Conservation (phyloP, 2,329 filamentous ascomycete genomes). For the Incumbomyces lentus region DNA sequence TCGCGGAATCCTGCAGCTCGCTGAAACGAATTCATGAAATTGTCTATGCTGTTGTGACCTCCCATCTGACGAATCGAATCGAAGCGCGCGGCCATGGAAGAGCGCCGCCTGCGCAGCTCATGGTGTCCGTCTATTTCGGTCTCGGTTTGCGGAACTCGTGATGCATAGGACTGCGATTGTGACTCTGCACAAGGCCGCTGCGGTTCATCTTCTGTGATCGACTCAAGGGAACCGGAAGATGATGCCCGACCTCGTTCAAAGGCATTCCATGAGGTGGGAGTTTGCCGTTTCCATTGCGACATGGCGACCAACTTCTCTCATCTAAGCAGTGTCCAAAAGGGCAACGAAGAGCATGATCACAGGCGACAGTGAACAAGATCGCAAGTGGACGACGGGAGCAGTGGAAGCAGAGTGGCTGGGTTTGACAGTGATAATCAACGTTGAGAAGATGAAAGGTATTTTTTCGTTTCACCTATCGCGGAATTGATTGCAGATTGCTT, state of each 20-base stretch:
- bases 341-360: too few species aligned
- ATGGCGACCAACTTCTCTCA: conserved; percentile 6
- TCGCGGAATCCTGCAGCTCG: conserved; percentile 81
- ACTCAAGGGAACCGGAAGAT: conserved; percentile 22
- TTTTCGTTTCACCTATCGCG: too few species aligned
- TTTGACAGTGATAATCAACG: too few species aligned
- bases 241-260: conserved; percentile 24
- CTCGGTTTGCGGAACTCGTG: background rate
- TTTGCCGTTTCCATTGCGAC: conserved; percentile 14
- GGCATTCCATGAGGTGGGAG: conserved; percentile 22
- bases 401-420: too few species aligned
- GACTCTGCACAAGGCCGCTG: conserved; percentile 8
- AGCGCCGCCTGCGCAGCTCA: conserved; percentile 21
- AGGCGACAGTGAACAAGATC: too few species aligned
- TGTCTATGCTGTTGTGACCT: conserved; percentile 86
- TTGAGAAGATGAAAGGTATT: too few species aligned
- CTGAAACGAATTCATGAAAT: conserved; percentile 86
- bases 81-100: conserved; percentile 39
- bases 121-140: conserved; percentile 9
- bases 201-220: conserved; percentile 21
- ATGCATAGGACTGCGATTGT: background rate
- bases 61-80: conserved; percentile 55
- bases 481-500: too few species aligned
- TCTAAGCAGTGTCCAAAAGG: too few species aligned
- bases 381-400: too few species aligned